Conservation (phyloP, 192 early-diverging fungal genomes). For the Entomortierella lignicola region DNA sequence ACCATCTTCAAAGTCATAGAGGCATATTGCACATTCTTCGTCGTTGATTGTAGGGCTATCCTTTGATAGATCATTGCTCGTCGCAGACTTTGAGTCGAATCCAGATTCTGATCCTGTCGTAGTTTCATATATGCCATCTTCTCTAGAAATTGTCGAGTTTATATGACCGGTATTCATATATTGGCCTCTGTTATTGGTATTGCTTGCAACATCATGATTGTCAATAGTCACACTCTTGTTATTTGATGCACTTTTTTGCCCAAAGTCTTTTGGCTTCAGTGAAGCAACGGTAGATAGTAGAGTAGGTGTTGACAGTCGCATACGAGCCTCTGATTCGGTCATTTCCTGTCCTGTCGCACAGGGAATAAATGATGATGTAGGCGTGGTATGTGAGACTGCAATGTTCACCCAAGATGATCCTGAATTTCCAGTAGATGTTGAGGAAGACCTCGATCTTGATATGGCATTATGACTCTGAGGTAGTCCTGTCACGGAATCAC, state of each 20-base stretch:
- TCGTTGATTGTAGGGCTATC: constrained; percentile 46
- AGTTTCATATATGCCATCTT: not conserved
- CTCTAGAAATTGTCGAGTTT: not conserved
- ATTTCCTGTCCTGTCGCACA: not conserved
- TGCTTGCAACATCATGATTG: no score
- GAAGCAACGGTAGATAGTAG: not conserved
- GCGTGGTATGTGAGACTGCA: not conserved
- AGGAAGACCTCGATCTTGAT: not conserved
- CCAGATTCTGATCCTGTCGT: not conserved
- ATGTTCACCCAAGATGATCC: not conserved
- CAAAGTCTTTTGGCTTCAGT: no score
- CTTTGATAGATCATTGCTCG: not conserved
- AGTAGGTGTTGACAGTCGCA: not conserved
- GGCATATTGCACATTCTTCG: constrained; percentile 83
- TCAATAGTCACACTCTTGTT: no score
- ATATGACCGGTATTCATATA: no score
- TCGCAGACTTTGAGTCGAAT: not conserved
- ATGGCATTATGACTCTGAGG: not conserved
- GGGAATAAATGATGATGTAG: constrained; percentile 9
- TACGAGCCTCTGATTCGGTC: constrained; percentile 1
- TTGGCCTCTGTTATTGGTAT: no score
- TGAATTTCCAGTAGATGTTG: not conserved
- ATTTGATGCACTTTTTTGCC: no score
- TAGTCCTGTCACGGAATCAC: not conserved
- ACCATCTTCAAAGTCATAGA: constrained; percentile 77